A percentile compares a stretch with the other conserved stretches of the same genome.
Conservation (phyloP, 1,284 basidiomycete species). For the Volvariella volvacea region DNA sequence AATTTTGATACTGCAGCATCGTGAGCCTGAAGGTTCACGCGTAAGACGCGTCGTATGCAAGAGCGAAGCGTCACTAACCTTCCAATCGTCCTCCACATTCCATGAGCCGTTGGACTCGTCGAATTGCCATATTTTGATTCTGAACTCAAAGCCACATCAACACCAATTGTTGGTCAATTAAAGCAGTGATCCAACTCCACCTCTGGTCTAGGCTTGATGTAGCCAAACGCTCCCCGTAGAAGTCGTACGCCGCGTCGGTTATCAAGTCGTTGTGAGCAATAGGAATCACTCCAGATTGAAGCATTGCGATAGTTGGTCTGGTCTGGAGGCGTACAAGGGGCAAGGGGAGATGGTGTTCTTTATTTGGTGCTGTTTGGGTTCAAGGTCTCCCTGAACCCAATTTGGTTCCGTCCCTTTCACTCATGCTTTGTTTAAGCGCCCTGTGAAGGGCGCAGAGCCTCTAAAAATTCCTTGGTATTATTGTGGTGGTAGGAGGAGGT, state of each 20-base stretch:
- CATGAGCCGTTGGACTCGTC: slow-evolving; percentile 67
- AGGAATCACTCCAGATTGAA: slow-evolving; percentile 68
- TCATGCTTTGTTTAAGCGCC: no score
- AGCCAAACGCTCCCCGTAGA: slow-evolving; percentile 77
- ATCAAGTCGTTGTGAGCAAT: slow-evolving; percentile 75
- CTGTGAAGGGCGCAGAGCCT: no score
- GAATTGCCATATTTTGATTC: slow-evolving; percentile 79
- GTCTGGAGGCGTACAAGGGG: no score
- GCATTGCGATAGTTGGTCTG: slow-evolving; percentile 43
- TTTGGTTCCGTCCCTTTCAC: no score
- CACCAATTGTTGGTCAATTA: no score
- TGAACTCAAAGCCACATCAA: slow-evolving; percentile 18
- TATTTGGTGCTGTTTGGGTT: no score
- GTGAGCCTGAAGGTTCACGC: slow-evolving; percentile 57
- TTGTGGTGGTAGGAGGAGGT: no score
- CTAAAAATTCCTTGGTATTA: no score
- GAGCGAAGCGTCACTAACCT: slow-evolving; percentile 37
- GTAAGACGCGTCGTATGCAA: slow-evolving; percentile 10
- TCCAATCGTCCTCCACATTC: slow-evolving; percentile 82
- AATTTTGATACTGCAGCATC: slow-evolving; percentile 79
- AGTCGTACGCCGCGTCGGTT: slow-evolving; percentile 83
- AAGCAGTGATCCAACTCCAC: slow-evolving; percentile 22
- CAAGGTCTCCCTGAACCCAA: no score
- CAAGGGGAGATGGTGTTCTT: no score
- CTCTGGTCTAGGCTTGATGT: slow-evolving; percentile 76